Base-by-base conservation (phyloP, 805 yeast species). In the Metschnikowia baotianmanensis region DNA sequence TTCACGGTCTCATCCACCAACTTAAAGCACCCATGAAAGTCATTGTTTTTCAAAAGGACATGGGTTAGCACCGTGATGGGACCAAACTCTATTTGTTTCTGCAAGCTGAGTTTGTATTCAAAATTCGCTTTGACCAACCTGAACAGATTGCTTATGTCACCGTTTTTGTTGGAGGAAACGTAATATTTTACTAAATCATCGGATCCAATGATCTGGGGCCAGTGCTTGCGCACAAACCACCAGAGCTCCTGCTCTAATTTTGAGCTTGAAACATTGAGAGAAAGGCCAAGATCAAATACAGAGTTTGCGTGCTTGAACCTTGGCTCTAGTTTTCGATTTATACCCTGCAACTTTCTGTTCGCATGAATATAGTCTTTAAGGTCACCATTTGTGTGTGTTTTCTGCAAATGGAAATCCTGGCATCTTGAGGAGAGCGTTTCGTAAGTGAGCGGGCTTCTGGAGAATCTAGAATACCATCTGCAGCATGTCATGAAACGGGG, bases 171-270 rank as follows among this genome's bases (percentile, higher is more conserved):
- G 5, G 49, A 37, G 24, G 40, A 31, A 12, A 51, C 31, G 23
- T 42, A 46, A 5, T 45, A 26, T 11, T 40, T 43, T 24, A 46
- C 50, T 28, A 51, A 44, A 13, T 17, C 28, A 15, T 40, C 45
- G 22, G 39, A 36, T 23, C 31, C 37, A 10, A 45, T 36, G 24
- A 38, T 23, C 17, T 29, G 31, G 11, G 27, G 16, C 55, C 55
- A 51, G 38, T 47, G 31, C 16, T 25, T 35, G 18, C 38, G 30
- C 20, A 51, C 12, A 16, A 48, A 49, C 16, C 9, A 29, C 53
- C 55, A 47, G 16, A 51, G 41, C 13, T 49, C 51, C 6, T 13
- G 39, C 39, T 51, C 55, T 13, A 51, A 47, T 19, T 35, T 33
- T 10, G 36, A 13, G 23, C 42, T 40, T 8, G 51, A 24, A 4